These are phyloP conservation scores for Mallotus japonicus DNA, from an alignment of 441 rosid species.

Conservation along the genomic window DNA sequence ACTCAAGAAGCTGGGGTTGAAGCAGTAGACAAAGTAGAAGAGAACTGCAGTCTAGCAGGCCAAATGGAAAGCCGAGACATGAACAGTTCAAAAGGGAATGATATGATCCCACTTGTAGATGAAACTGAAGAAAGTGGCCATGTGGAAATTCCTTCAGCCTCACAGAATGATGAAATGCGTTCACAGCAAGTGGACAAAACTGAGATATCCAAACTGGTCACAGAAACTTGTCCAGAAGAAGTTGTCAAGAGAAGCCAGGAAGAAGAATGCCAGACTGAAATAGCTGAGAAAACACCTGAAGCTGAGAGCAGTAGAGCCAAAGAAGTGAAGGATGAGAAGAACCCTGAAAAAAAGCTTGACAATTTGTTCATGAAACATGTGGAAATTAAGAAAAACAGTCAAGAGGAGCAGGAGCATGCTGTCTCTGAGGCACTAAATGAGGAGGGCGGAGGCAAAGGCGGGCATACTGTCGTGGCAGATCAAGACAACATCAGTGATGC, in stretches of 20 bases:
- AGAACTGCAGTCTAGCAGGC: conserved; percentile 15
- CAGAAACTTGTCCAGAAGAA: conserved; percentile 20
- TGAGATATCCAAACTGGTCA: conserved; percentile 14
- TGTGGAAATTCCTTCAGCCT: conserved; percentile 7
- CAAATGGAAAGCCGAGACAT: conserved; percentile 18
- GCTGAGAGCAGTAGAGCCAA: conserved; percentile 14
- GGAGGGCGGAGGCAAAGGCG: conserved; percentile 15
- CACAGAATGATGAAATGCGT: conserved; percentile 21
- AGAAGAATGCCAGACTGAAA: conserved; percentile 22
- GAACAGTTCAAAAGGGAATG: conserved; percentile 20
- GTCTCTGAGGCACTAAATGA: conserved; percentile 16
- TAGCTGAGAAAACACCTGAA: conserved; percentile 17
- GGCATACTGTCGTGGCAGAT: neutral
- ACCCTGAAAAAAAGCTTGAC: conserved; percentile 18
- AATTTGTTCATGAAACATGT: conserved; percentile 19
- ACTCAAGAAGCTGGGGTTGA: conserved; percentile 18
- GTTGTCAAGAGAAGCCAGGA: conserved; percentile 16
- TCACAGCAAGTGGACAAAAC: conserved; percentile 24
- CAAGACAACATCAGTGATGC: conserved; percentile 15
- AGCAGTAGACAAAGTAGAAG: conserved; percentile 22
- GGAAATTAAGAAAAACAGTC: conserved; percentile 9
- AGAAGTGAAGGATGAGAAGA: conserved; percentile 13
- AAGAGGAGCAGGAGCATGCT: conserved; percentile 1
- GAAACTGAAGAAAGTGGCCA: conserved; percentile 6
- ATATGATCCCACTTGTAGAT: conserved; percentile 13